Percentiles rank a stretch among this genome's conserved stretches.
Conservation (phyloP, 2,329 filamentous ascomycete genomes). For the Gyromitra esculenta region DNA sequence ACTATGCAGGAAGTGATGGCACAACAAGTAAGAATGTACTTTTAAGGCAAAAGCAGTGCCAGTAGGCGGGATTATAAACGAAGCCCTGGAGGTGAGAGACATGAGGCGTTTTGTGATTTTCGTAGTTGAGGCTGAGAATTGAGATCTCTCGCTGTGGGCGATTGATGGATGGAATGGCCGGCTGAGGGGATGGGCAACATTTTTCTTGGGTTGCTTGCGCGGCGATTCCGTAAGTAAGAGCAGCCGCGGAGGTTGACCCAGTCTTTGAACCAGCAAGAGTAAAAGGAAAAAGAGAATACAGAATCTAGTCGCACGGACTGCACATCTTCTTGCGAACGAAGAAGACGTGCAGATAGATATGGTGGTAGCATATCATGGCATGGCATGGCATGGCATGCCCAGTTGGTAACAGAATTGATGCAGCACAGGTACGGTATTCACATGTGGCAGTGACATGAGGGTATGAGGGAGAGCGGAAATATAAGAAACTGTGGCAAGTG, state of each 20-base stretch:
- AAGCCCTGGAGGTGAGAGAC: slow-evolving; percentile 27
- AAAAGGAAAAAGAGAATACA: slow-evolving; percentile 6
- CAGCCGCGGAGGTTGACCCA: slow-evolving; percentile 30
- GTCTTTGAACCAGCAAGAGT: slow-evolving; percentile 19
- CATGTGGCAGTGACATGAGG: slow-evolving; percentile 14
- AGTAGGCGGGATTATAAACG: slow-evolving; percentile 23
- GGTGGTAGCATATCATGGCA: slow-evolving; percentile 8
- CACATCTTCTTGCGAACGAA: slow-evolving; percentile 14
- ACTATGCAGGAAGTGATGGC: slow-evolving; percentile 41
- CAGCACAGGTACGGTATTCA: slow-evolving; percentile 16
- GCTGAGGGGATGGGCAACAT: background rate
- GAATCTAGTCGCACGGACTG: slow-evolving; percentile 29
- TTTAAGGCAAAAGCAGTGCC: slow-evolving; percentile 36
- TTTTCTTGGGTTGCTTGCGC: slow-evolving; percentile 23
- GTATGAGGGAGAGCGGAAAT: slow-evolving; percentile 15
- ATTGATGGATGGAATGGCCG: no score
- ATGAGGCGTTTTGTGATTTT: slow-evolving; percentile 35
- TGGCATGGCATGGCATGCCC: background rate
- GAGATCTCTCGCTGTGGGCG: slow-evolving; percentile 10
- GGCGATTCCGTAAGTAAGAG: slow-evolving; percentile 33
- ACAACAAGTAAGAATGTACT: slow-evolving; percentile 38
- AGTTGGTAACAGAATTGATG: slow-evolving; percentile 16
- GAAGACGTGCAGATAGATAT: slow-evolving; percentile 33
- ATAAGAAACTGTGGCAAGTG: slow-evolving; percentile 50
- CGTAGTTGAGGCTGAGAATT: slow-evolving; percentile 43